Evolutionary conservation across 2,329 filamentous ascomycete species (phyloP).

Genomic region (Ascochyta viciae-villosae): DNA sequence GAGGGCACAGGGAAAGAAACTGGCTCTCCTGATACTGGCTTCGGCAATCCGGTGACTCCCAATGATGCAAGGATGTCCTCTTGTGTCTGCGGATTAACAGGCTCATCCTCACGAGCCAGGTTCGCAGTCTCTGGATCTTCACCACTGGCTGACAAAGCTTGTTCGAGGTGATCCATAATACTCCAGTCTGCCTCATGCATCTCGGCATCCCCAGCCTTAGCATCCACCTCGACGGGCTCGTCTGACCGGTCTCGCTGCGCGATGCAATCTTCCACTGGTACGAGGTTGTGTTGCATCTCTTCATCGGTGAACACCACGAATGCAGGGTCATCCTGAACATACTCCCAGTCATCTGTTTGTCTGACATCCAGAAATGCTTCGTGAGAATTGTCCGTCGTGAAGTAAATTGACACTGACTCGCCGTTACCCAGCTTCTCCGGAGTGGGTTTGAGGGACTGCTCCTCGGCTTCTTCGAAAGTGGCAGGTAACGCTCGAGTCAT

Average conservation of each 20-base stretch:
- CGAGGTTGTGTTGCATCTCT: conserved; percentile 45
- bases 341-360: conserved; percentile 58
- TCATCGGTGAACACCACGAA: conserved; percentile 55
- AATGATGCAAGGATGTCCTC: conserved; percentile 47
- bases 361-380: conserved; percentile 56
- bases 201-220: conserved; percentile 40
- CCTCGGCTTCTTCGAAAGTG: conserved; percentile 54
- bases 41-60: conserved; percentile 48
- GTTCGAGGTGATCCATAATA: conserved; percentile 51
- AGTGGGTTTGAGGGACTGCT: conserved; percentile 50
- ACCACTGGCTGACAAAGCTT: conserved; percentile 42
- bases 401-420: conserved; percentile 59
- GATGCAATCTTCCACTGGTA: conserved; percentile 54
- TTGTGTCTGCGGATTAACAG: conserved; percentile 33
- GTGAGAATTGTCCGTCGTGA: conserved; percentile 52
- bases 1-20: conserved; percentile 19
- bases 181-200: conserved; percentile 46
- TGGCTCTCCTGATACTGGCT: conserved; percentile 39
- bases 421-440: conserved; percentile 49
- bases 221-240: conserved; percentile 27
- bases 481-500: conserved; percentile 53
- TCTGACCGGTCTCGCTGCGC: conserved; percentile 50
- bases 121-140: conserved; percentile 17
- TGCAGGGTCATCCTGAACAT: conserved; percentile 58
- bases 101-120: conserved; percentile 2